Evolutionary conservation across 768 basidiomycete species (phyloP).

Genomic region (Phanerochaete carnosa): DNA sequence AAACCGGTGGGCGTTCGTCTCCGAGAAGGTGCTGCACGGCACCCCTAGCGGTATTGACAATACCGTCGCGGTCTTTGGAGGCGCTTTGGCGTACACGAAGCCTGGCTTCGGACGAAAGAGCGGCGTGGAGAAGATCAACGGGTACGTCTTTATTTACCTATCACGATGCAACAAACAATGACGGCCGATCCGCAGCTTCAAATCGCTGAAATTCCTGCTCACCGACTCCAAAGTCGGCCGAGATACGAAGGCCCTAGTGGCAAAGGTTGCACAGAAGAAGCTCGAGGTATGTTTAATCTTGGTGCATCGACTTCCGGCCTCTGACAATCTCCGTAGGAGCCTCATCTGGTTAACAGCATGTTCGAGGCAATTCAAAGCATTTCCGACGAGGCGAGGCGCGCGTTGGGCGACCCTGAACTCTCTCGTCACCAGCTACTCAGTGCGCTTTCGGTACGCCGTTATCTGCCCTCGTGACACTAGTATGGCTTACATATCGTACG

Average conservation of each 20-base stretch:
- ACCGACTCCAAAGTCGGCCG: conserved; percentile 92
- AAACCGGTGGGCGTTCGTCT: conserved; percentile 91
- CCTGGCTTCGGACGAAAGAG: conserved; percentile 63
- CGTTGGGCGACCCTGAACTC: conserved; percentile 71
- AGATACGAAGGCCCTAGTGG: conserved; percentile 93
- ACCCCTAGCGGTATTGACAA: conserved; percentile 98
- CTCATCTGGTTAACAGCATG: conserved; percentile 77
- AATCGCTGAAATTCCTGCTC: conserved; percentile 83
- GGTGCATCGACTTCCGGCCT: not conserved
- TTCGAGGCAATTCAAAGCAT: conserved; percentile 81
- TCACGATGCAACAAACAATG: not conserved
- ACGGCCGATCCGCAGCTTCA: conserved; percentile 65
- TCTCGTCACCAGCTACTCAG: conserved; percentile 62
- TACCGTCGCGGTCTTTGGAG: conserved; percentile 88
- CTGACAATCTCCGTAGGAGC: conserved; percentile 51
- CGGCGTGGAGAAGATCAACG: conserved; percentile 82
- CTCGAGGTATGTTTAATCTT: conserved; percentile 40
- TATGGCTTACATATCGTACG: conserved; percentile 7
- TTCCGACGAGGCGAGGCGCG: conserved; percentile 74
- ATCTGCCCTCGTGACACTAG: not conserved
- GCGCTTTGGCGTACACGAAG: conserved; percentile 86
- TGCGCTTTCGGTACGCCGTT: conserved; percentile 68
- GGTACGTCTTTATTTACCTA: conserved; percentile 46
- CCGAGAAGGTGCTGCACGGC: conserved; percentile 95
- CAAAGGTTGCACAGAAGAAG: conserved; percentile 78